Percentiles rank a stretch among this genome's conserved stretches.
Evolutionary conservation across 371 early-diverging fungal genomes (phyloP).

Genomic region (Choanephora cucurbitarum): DNA sequence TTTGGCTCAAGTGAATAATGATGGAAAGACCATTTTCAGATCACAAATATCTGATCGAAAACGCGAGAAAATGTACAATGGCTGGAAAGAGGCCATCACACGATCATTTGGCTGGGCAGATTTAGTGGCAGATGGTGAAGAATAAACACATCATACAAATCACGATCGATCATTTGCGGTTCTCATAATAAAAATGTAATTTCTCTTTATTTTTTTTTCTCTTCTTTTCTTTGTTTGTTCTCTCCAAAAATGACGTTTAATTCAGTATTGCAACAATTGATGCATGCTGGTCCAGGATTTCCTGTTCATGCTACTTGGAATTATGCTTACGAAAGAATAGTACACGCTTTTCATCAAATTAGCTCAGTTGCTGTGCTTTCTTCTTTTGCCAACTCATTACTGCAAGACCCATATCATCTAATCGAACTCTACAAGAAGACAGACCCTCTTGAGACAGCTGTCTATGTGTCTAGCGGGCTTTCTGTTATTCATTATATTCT

Average conservation of each 20-base stretch:
- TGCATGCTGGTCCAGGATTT: background rate
- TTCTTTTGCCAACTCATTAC: slow-evolving; percentile 1
- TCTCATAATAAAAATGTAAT: background rate
- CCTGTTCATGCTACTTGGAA: slow-evolving; percentile 20
- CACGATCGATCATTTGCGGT: slow-evolving; percentile 4
- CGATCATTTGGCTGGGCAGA: slow-evolving; percentile 70
- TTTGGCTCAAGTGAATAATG: slow-evolving; percentile 39
- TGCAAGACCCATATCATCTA: slow-evolving; percentile 2
- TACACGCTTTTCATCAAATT: slow-evolving; percentile 1
- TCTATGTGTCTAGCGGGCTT: slow-evolving; percentile 14
- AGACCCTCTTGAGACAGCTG: slow-evolving; percentile 32
- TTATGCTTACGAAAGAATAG: slow-evolving; percentile 8
- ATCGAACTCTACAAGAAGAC: slow-evolving; percentile 11
- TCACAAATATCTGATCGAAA: slow-evolving; percentile 49
- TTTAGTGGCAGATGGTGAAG: slow-evolving; percentile 14
- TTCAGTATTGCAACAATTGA: background rate
- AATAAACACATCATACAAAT: background rate
- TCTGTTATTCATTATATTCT: slow-evolving; percentile 29
- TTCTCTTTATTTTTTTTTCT: slow-evolving; percentile 2
- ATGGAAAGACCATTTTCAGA: slow-evolving; percentile 45
- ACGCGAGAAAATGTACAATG: slow-evolving; percentile 63
- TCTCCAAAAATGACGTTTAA: slow-evolving; percentile 4
- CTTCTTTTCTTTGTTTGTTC: background rate
- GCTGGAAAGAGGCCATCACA: slow-evolving; percentile 89
- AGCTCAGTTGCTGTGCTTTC: slow-evolving; percentile 1